Conservation (phyloP, 768 basidiomycete genomes). For the Agaricus subrufescens region DNA sequence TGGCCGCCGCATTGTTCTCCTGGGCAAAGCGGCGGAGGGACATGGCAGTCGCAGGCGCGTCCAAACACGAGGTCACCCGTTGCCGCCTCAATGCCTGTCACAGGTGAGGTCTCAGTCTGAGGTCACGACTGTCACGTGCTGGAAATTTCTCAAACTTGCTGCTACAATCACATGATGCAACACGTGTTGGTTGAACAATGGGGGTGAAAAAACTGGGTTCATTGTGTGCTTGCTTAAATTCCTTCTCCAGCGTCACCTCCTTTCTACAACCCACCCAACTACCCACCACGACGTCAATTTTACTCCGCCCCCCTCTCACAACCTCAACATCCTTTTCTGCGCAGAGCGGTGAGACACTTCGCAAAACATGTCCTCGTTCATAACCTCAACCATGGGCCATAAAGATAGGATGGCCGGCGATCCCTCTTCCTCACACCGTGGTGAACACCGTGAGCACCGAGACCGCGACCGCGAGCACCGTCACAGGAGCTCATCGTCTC, state of each 20-base stretch:
- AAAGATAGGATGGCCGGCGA: slow-evolving; percentile 73
- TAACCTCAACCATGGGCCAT: slow-evolving; percentile 12
- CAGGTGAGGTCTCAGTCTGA: not conserved
- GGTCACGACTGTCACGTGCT: slow-evolving; percentile 21
- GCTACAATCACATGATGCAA: slow-evolving; percentile 22
- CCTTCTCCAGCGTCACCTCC: slow-evolving; percentile 21
- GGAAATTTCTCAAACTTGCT: slow-evolving; percentile 4
- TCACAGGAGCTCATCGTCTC: slow-evolving; percentile 50
- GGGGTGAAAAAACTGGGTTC: slow-evolving; percentile 29
- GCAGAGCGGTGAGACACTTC: slow-evolving; percentile 37
- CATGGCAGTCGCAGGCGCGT: slow-evolving; percentile 27
- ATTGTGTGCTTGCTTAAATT: slow-evolving; percentile 15
- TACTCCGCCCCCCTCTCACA: slow-evolving; percentile 42
- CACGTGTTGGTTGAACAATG: slow-evolving; percentile 49
- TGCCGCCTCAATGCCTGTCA: not conserved
- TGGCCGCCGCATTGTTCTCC: slow-evolving; percentile 35
- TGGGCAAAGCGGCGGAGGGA: slow-evolving; percentile 57
- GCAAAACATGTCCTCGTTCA: slow-evolving; percentile 3
- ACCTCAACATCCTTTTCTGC: slow-evolving; percentile 78
- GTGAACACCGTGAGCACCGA: slow-evolving; percentile 44
- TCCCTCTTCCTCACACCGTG: slow-evolving; percentile 78
- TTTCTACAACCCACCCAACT: slow-evolving; percentile 8
- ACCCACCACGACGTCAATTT: slow-evolving; percentile 54
- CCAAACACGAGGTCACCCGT: slow-evolving; percentile 11
- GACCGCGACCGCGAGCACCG: slow-evolving; percentile 35